These are phyloP conservation scores for Citrullus mucosospermus DNA, from an alignment of 306 rosid genomes.

Conservation along the genomic window DNA sequence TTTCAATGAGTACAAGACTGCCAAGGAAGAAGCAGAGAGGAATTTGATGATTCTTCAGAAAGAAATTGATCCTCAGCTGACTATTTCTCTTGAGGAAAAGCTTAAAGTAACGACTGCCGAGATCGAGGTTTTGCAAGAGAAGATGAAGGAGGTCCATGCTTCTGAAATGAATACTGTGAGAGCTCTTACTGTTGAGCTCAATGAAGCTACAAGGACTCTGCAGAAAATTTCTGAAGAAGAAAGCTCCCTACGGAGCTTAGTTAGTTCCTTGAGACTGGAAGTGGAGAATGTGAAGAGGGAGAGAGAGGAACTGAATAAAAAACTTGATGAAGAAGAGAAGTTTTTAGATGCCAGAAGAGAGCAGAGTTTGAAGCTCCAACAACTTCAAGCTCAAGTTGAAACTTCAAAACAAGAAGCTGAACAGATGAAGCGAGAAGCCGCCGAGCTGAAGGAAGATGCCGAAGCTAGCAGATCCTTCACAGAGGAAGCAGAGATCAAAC, in stretches of 20 bases:
- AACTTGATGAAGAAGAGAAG: conserved; percentile 21
- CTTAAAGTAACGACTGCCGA: conserved; percentile 39
- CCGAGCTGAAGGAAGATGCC: conserved; percentile 36
- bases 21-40: conserved; percentile 34
- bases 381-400: conserved; percentile 30
- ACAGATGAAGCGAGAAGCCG: conserved; percentile 32
- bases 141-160: conserved; percentile 52
- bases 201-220: conserved; percentile 46
- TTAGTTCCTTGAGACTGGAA: conserved; percentile 35
- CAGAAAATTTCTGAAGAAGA: conserved; percentile 50
- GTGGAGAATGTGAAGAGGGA: conserved; percentile 38
- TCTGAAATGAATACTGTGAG: conserved; percentile 48
- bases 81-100: conserved; percentile 23
- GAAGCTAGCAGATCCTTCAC: conserved; percentile 18
- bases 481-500: conserved; percentile 34
- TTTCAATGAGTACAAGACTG: conserved; percentile 16
- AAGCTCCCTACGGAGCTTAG: conserved; percentile 33
- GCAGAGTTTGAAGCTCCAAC: conserved; percentile 18
- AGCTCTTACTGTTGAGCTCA: conserved; percentile 38
- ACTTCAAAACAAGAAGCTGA: conserved; percentile 35
- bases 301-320: conserved; percentile 20
- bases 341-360: neutral
- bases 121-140: conserved; percentile 44
- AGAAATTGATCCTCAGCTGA: conserved; percentile 34
- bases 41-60: conserved; percentile 32